Evolutionary conservation across 2,329 filamentous ascomycete species (phyloP).

Genomic region (Alternaria ethzedia): DNA sequence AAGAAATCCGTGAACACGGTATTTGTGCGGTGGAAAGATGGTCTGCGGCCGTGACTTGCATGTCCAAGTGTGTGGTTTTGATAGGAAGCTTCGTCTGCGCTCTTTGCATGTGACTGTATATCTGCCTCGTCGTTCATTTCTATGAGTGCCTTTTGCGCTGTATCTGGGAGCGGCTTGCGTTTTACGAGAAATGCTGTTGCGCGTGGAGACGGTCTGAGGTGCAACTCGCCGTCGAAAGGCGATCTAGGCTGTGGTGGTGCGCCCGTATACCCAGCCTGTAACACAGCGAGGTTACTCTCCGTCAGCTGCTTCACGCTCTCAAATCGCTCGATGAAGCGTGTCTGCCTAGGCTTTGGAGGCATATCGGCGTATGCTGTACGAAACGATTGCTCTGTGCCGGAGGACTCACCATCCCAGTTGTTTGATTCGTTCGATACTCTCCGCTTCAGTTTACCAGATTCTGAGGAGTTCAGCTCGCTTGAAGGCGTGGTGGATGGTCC

Average conservation of each 20-base stretch:
- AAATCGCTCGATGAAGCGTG: not conserved
- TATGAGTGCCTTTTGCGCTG: not conserved
- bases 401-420: not conserved
- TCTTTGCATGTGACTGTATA: not conserved
- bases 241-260: not conserved
- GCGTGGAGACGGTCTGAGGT: not conserved
- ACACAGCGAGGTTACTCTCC: not conserved
- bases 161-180: not conserved
- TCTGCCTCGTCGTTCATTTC: not conserved
- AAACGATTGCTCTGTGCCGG: not conserved
- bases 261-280: not conserved
- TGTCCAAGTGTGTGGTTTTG: not conserved
- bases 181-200: not conserved
- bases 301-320: not conserved
- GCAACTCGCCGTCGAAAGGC: not conserved
- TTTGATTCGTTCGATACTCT: not conserved
- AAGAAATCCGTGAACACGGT: slow-evolving; percentile 3
- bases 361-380: not conserved
- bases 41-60: not conserved
- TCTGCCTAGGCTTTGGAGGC: not conserved
- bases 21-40: not conserved
- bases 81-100: not conserved
- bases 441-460: not conserved
- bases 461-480: not conserved
- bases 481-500: not conserved